Conservation (phyloP, 441 rosid species). For the California macrophylla region DNA sequence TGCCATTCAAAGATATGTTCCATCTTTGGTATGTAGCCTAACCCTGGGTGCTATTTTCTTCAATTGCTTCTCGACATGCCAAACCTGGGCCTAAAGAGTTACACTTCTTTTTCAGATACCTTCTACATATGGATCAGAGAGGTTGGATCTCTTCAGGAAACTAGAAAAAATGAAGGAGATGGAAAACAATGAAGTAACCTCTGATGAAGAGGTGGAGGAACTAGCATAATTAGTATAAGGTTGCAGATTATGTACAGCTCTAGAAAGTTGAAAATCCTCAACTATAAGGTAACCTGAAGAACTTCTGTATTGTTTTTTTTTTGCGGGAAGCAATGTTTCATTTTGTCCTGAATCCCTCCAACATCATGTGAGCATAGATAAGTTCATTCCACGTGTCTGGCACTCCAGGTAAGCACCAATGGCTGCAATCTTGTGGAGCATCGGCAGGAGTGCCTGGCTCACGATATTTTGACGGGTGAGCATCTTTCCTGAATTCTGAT, state of each 20-base stretch:
- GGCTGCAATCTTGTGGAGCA: conserved; percentile 80
- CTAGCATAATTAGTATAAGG: conserved; percentile 22
- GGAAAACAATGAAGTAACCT: conserved; percentile 45
- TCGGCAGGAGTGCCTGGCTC: conserved; percentile 42
- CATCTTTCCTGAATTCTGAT: conserved; percentile 54
- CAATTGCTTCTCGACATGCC: conserved; percentile 4
- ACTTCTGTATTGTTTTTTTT: neutral
- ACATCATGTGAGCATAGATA: conserved; percentile 52
- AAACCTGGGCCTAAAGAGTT: conserved; percentile 13
- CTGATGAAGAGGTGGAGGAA: conserved; percentile 40
- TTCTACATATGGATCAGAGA: conserved; percentile 84
- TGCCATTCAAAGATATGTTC: conserved; percentile 88
- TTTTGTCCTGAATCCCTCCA: conserved; percentile 41
- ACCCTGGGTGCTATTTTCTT: conserved; percentile 3
- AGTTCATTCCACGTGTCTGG: conserved; percentile 73
- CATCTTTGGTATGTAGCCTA: conserved; percentile 54
- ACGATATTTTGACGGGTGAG: conserved; percentile 55
- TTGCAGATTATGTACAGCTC: conserved; percentile 17
- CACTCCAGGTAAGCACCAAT: conserved; percentile 75
- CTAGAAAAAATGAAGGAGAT: conserved; percentile 80
- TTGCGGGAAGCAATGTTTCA: conserved; percentile 1
- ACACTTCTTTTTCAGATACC: conserved; percentile 53
- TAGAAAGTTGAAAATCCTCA: neutral
- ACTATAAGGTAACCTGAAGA: neutral
- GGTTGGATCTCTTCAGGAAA: conserved; percentile 83